These are phyloP conservation scores for Actinomucor elegans DNA, from an alignment of 371 early-diverging fungal species.

Conservation along the genomic window DNA sequence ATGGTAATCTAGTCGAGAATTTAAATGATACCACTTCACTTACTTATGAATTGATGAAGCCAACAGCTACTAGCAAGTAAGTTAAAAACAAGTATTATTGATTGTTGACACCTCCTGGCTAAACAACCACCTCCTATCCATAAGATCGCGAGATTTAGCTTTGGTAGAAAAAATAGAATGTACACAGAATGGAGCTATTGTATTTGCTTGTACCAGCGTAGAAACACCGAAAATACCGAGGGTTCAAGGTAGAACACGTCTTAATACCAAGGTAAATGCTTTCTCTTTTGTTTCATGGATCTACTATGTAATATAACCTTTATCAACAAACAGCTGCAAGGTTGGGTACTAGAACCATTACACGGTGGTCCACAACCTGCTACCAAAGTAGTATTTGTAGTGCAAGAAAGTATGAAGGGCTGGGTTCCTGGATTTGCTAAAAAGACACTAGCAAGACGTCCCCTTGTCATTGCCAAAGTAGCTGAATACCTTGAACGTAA, in stretches of 20 bases:
- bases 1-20: slow-evolving; percentile 56
- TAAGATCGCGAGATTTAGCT: slow-evolving; percentile 39
- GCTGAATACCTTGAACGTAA: slow-evolving; percentile 67
- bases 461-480: slow-evolving; percentile 62
- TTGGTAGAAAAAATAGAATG: slow-evolving; percentile 54
- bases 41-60: slow-evolving; percentile 55
- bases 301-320: no score
- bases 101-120: not conserved
- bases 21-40: slow-evolving; percentile 52
- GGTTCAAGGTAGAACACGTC: slow-evolving; percentile 55
- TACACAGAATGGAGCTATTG: slow-evolving; percentile 47
- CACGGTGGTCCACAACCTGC: slow-evolving; percentile 46
- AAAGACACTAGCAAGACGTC: slow-evolving; percentile 62
- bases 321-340: slow-evolving; percentile 38
- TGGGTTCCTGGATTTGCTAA: slow-evolving; percentile 69
- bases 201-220: slow-evolving; percentile 67
- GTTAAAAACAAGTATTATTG: not conserved
- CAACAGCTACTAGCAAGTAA: slow-evolving; percentile 52
- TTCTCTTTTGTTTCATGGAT: not conserved
- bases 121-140: not conserved
- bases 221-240: slow-evolving; percentile 65
- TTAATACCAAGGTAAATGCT: slow-evolving; percentile 45
- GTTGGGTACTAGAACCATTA: slow-evolving; percentile 69
- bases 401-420: slow-evolving; percentile 52
- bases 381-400: slow-evolving; percentile 62